A percentile compares a stretch with the other conserved stretches of the same genome.
Conservation (phyloP, 2,329 filamentous ascomycete genomes). For the Acarospora socialis region DNA sequence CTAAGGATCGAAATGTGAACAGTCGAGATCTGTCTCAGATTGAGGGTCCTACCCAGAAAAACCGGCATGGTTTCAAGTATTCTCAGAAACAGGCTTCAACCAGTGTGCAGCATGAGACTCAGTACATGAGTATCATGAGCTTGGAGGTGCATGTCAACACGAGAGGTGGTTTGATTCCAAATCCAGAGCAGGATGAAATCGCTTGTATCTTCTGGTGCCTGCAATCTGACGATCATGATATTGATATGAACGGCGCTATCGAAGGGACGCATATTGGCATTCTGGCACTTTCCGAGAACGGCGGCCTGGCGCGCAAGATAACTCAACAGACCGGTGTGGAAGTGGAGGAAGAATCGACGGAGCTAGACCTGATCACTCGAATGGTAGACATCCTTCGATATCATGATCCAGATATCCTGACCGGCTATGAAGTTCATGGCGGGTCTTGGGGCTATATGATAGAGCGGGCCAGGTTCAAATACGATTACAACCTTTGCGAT, state of each 20-base stretch:
- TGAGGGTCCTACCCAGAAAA: slow-evolving; percentile 71
- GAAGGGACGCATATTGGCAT: slow-evolving; percentile 52
- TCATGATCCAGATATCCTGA: slow-evolving; percentile 82
- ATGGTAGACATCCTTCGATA: slow-evolving; percentile 73
- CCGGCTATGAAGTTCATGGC: slow-evolving; percentile 88
- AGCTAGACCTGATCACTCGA: slow-evolving; percentile 72
- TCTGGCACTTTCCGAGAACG: slow-evolving; percentile 53
- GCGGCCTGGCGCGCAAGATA: slow-evolving; percentile 45
- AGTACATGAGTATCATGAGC: slow-evolving; percentile 96
- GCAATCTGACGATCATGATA: slow-evolving; percentile 54
- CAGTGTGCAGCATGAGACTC: slow-evolving; percentile 66
- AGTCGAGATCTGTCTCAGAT: slow-evolving; percentile 57
- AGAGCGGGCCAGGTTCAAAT: slow-evolving; percentile 71
- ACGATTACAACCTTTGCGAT: slow-evolving; percentile 80
- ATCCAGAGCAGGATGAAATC: slow-evolving; percentile 82
- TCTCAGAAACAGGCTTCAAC: slow-evolving; percentile 61
- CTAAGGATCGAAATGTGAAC: slow-evolving; percentile 15
- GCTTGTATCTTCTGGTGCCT: slow-evolving; percentile 83
- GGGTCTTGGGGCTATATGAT: slow-evolving; percentile 92
- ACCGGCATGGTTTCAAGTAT: slow-evolving; percentile 72
- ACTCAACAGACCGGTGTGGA: slow-evolving; percentile 47
- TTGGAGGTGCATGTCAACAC: slow-evolving; percentile 87
- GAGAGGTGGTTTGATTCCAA: slow-evolving; percentile 63
- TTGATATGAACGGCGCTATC: slow-evolving; percentile 34
- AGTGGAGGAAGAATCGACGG: slow-evolving; percentile 59